Conservation (phyloP, 2,329 filamentous ascomycete species). For the Penicillium sumatraense region DNA sequence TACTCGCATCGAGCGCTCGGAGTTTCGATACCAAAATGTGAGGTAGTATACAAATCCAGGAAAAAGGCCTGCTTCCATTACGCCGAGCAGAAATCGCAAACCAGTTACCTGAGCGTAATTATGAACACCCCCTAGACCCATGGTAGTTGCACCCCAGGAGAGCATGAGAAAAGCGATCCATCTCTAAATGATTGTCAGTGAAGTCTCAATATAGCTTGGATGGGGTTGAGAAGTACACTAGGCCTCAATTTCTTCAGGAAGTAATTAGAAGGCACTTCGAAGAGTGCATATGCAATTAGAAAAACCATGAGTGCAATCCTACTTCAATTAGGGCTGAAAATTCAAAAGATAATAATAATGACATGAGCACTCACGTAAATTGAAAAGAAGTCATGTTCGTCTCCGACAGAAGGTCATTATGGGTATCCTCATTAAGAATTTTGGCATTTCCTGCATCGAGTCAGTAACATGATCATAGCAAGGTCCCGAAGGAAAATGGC, state of each 20-base stretch:
- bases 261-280: slow-evolving; percentile 57
- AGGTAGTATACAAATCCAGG: slow-evolving; percentile 55
- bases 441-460: slow-evolving; percentile 59
- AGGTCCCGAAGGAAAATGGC: background rate
- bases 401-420: slow-evolving; percentile 66
- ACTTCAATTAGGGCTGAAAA: slow-evolving; percentile 9
- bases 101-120: slow-evolving; percentile 51
- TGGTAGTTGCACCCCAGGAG: slow-evolving; percentile 54
- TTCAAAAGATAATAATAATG: background rate
- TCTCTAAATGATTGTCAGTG: background rate
- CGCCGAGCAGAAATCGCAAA: slow-evolving; percentile 54
- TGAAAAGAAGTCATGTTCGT: slow-evolving; percentile 65
- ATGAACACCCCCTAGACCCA: slow-evolving; percentile 51
- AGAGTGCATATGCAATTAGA: slow-evolving; percentile 53
- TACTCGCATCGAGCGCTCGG: slow-evolving; percentile 63
- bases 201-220: background rate
- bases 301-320: slow-evolving; percentile 55
- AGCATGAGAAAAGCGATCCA: slow-evolving; percentile 56
- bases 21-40: slow-evolving; percentile 61
- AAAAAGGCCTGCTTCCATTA: slow-evolving; percentile 57
- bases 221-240: slow-evolving; percentile 35
- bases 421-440: slow-evolving; percentile 64
- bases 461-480: slow-evolving; percentile 12
- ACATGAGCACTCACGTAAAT: slow-evolving; percentile 53
- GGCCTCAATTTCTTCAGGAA: slow-evolving; percentile 54